These are phyloP conservation scores for Tetrapyrgos nigripes DNA, from an alignment of 1,284 basidiomycete species.

Conservation along the genomic window DNA sequence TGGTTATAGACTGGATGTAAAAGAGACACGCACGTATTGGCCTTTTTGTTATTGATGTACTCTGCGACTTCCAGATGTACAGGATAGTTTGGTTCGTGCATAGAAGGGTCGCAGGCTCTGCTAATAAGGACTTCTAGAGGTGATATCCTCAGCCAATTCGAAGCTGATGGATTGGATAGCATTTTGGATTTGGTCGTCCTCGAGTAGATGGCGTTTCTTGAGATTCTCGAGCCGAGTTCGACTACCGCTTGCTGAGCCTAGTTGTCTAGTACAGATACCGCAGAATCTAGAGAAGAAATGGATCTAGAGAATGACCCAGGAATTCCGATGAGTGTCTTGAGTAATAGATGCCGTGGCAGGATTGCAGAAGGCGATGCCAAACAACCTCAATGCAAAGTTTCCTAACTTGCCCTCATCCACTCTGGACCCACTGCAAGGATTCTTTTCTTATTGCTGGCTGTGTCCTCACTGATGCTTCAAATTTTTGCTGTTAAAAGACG, in stretches of 20 bases:
- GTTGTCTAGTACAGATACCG: background rate
- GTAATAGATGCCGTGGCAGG: too few species aligned
- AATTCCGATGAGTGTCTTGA: background rate
- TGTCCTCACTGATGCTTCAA: too few species aligned
- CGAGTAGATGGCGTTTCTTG: background rate
- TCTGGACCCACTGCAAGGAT: too few species aligned
- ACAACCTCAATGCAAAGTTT: background rate
- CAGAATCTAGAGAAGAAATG: background rate
- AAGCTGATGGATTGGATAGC: conserved; percentile 19
- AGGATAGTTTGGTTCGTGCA: conserved; percentile 91
- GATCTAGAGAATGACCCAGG: background rate
- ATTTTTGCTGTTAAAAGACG: too few species aligned
- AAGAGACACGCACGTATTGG: conserved; percentile 80
- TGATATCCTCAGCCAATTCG: conserved; percentile 54
- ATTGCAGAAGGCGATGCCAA: background rate
- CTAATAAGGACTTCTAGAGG: conserved; percentile 75
- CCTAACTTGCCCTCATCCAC: too few species aligned
- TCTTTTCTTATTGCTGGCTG: too few species aligned
- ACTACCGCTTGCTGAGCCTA: background rate
- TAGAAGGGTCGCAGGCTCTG: conserved; percentile 88
- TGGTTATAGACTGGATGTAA: background rate
- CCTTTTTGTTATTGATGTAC: conserved; percentile 94
- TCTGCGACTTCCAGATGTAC: conserved; percentile 94
- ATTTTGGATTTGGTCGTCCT: conserved; percentile 10
- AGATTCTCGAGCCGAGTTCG: background rate